Evolutionary conservation across 2,329 filamentous ascomycete genomes (phyloP).

Genomic region (Penicillium sp.): DNA sequence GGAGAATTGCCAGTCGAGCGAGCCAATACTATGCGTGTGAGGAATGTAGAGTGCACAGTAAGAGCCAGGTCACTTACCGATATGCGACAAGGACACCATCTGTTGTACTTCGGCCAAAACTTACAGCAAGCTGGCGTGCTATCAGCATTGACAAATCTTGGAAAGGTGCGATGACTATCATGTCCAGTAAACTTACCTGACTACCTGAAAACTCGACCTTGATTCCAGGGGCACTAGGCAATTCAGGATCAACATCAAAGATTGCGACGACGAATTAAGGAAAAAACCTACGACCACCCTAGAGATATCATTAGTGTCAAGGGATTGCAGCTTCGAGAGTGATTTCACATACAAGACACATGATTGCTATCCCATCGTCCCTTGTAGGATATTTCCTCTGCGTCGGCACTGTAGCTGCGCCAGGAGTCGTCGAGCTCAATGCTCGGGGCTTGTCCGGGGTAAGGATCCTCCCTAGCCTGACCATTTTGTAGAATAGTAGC

Average conservation of each 20-base stretch:
- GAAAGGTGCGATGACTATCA: neutral
- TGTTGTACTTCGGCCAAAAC: conserved; percentile 53
- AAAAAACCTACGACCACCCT: conserved; percentile 54
- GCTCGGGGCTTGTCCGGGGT: conserved; percentile 36
- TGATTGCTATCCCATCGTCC: conserved; percentile 61
- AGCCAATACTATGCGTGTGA: conserved; percentile 45
- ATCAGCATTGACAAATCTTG: neutral
- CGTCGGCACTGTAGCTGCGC: neutral
- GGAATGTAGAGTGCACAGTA: neutral
- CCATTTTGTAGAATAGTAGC: conserved; percentile 47
- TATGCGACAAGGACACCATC: conserved; percentile 56
- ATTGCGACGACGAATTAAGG: too few relatives aligned
- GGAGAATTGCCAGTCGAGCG: conserved; percentile 60
- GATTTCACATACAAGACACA: conserved; percentile 48
- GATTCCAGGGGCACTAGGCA: conserved; percentile 48
- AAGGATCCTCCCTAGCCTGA: conserved; percentile 39
- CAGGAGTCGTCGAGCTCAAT: conserved; percentile 34
- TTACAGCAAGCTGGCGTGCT: conserved; percentile 46
- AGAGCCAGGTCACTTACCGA: conserved; percentile 18
- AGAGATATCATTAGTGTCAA: conserved; percentile 8
- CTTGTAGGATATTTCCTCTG: conserved; percentile 59
- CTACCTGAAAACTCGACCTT: conserved; percentile 57
- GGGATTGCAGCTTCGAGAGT: neutral
- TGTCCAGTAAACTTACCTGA: conserved; percentile 31
- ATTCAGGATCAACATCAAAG: conserved; percentile 8